A percentile compares a stretch with the other conserved stretches of the same genome.
Evolutionary conservation across 495 filamentous ascomycete species (phyloP).

Genomic region (Bacidia rubella): DNA sequence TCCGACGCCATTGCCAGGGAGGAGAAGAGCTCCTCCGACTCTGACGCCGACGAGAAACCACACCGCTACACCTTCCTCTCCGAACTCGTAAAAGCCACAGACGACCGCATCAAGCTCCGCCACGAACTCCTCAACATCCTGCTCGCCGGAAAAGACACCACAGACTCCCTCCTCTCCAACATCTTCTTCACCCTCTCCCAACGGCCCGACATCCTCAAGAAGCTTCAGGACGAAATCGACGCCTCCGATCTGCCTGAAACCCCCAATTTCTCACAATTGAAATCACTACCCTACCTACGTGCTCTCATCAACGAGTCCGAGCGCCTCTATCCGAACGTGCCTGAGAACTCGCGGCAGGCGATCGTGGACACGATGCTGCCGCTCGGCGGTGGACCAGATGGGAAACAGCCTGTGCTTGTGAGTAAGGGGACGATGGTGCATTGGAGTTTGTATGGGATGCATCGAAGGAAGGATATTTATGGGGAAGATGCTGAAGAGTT

Average conservation of each 20-base stretch:
- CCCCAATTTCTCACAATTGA: conserved; percentile 31
- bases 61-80: conserved; percentile 49
- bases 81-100: conserved; percentile 44
- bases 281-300: conserved; percentile 36
- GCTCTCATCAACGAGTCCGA: conserved; percentile 37
- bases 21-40: conserved; percentile 22
- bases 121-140: conserved; percentile 53
- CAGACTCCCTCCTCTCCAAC: conserved; percentile 19
- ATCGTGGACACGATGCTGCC: conserved; percentile 37
- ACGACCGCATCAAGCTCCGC: conserved; percentile 44
- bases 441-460: conserved; percentile 22
- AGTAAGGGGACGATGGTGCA: conserved; percentile 22
- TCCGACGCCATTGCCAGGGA: not conserved
- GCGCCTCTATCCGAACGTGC: conserved; percentile 46
- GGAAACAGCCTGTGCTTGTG: conserved; percentile 32
- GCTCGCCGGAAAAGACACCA: conserved; percentile 51
- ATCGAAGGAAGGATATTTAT: conserved; percentile 24
- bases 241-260: conserved; percentile 18
- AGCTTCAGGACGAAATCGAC: conserved; percentile 11
- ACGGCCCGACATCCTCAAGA: conserved; percentile 16
- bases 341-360: conserved; percentile 41
- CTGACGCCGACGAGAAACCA: conserved; percentile 1
- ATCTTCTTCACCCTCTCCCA: conserved; percentile 14
- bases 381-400: conserved; percentile 37
- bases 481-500: conserved; percentile 24